Percentiles rank a stretch among this genome's conserved stretches.
phyloP scores from a whole-genome alignment of 2,329 filamentous ascomycete genomes.

The Colletotrichum spinosum region DNA sequence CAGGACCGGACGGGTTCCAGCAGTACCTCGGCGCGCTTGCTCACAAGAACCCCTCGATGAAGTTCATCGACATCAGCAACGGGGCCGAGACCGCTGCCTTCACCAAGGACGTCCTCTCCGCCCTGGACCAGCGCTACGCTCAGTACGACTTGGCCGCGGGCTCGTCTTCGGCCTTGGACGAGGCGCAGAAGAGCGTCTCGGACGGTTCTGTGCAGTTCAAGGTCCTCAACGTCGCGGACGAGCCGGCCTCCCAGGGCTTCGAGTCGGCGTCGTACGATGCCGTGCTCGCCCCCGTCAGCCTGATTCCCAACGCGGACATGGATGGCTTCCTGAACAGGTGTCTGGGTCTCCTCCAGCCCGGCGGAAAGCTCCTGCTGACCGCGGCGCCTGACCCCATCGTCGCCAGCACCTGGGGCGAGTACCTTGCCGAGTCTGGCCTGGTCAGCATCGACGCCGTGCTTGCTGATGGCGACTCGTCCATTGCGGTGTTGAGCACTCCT shows the following conservation, averaged over 20 bases:
- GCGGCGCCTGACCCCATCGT: too few relatives aligned
- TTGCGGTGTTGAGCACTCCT: too few relatives aligned
- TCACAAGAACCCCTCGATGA: conserved; percentile 46
- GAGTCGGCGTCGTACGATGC: conserved; percentile 42
- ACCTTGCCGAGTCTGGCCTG: too few relatives aligned
- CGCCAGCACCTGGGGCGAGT: too few relatives aligned
- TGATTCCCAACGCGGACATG: conserved; percentile 43
- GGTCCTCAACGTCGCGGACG: conserved; percentile 46
- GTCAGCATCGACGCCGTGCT: too few relatives aligned
- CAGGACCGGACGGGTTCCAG: neutral
- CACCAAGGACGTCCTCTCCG: conserved; percentile 41
- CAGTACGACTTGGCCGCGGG: conserved; percentile 41
- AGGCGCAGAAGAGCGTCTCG: neutral
- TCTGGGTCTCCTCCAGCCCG: conserved; percentile 42
- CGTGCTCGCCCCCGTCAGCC: neutral
- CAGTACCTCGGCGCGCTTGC: conserved; percentile 17
- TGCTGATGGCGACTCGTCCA: too few relatives aligned
- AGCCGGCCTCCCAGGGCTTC: conserved; percentile 41
- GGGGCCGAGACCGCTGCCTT: conserved; percentile 47
- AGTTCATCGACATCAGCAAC: conserved; percentile 50
- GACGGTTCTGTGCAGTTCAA: conserved; percentile 40
- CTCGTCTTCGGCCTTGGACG: conserved; percentile 38
- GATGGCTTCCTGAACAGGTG: conserved; percentile 41
- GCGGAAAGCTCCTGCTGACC: conserved; percentile 41
- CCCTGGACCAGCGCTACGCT: conserved; percentile 12